Evolutionary conservation across 495 filamentous ascomycete species (phyloP), one percentile per base, ranked within the genome.

Genomic region (Wilcoxina mikolae): DNA sequence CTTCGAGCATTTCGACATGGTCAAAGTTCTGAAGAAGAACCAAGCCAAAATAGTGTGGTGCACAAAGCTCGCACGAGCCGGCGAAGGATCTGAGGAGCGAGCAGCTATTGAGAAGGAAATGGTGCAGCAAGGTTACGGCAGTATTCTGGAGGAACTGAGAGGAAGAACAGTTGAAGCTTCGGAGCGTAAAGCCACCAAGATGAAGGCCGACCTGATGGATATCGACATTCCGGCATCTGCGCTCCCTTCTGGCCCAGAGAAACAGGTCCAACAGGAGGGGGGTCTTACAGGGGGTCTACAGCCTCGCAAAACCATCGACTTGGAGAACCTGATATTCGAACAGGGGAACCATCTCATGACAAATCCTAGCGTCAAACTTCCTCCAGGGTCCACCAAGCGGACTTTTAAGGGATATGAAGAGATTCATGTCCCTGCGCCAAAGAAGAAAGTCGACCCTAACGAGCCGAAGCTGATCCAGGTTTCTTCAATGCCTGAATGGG

Each of bases 271-370:
- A 41, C 73, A 75, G 20, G 81, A 87, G 17, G 79, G 78, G 39
- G 80, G 79, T 35, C 70, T 95, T 22, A 75, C 83, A 20, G 83
- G 90, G 46, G 87, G 87, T n/a, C 72, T 96, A 48, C 87, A 94
- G 62, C 91, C 91, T 0, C 78, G 81, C 54, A 82, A 83, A 63
- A 69, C 85, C 15, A 88, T 95, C 70, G 95, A 95, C 62, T 71
- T 99, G 42, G 89, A 99, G 60, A 94, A 95, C 58, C 78, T 99
- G 18, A 76, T 95, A 27, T 99, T 99, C 68, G 90, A 95, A 61
- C 91, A 96, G 67, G 91, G 91, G 15, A 96, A 95, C 60, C 91
- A 99, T 71, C 74, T 96, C 17, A 96, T 96, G 89, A 95, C 93
- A 9, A 96, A 99, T 60, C 81, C 87, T 2, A 95, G 84, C 67